Evolutionary conservation across 768 basidiomycete genomes (phyloP), one percentile per base, ranked within the genome.

Genomic region (Royoungia palumana): DNA sequence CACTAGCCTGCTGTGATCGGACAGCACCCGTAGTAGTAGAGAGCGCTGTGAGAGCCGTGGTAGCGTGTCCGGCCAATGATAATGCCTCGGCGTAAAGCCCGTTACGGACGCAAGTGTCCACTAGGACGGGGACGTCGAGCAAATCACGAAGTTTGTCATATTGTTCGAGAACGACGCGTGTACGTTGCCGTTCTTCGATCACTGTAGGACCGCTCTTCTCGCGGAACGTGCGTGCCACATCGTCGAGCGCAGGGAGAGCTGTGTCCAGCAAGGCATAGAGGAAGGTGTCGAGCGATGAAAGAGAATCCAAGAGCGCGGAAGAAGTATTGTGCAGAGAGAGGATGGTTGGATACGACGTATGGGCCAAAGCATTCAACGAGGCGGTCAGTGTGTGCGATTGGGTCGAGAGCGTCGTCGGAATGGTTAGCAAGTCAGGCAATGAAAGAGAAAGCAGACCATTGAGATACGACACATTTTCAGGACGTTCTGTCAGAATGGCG

Each of bases 41-140:
- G 11, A 67, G 40, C 37, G 70, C 74, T 46, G 62, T 60, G 30
- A 70, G 74, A 49, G 86, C 69, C 14, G 76, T 63, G 35, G 73
- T 70, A 0, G 86, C 83, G 65, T 95, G 93, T 21, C 79, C 72
- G 6, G 87, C 79, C 34, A 98, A 78, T 22, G 92, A 87, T 48
- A 98, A 78, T 0, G 94, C 94, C 63, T 98, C 96, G 45, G 83
- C 77, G 71, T 94, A 97, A 68, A 89, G 87, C 7, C 92, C 92
- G 60, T 92, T 93, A 34, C 93, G 80, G 13, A 96, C 88, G 63
- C 93, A 97, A 1, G 92, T 90, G 64, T 95, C 91, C 62, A 96
- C 87, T 25, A 99, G 78, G 43, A 88, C 74, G 9, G 95, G 93
- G 41, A 94, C 80, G 57, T 96, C 94, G 48, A 98, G 81, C 30